Evolutionary conservation across 768 basidiomycete genomes (phyloP).

Genomic region (Serendipita vermifera): DNA sequence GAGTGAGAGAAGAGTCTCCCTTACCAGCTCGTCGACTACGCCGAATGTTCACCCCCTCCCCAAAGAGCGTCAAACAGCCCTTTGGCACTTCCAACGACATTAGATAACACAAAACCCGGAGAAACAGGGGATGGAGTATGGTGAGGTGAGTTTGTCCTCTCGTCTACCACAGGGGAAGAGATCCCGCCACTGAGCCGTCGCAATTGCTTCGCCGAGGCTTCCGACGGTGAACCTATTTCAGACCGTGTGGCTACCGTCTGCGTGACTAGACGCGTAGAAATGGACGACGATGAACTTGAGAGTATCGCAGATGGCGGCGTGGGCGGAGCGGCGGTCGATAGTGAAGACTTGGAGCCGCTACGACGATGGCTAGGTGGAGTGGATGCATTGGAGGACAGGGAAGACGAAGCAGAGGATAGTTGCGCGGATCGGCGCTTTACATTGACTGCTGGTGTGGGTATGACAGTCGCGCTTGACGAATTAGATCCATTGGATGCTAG

Average conservation of each 20-base stretch:
- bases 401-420: background rate
- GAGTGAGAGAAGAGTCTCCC: too few relatives aligned
- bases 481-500: background rate
- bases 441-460: background rate
- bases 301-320: background rate
- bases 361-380: background rate
- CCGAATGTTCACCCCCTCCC: too few relatives aligned
- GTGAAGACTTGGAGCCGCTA: background rate
- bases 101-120: conserved; percentile 7
- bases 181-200: background rate
- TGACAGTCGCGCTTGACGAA: background rate
- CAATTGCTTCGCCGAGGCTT: background rate
- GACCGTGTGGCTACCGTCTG: background rate
- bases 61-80: conserved; percentile 4
- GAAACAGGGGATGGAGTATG: background rate
- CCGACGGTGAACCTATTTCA: background rate
- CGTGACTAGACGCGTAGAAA: background rate
- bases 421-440: background rate
- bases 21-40: too few relatives aligned
- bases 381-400: background rate
- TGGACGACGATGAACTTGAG: conserved; percentile 20
- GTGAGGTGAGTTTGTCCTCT: background rate
- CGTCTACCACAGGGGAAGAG: background rate
- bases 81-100: conserved; percentile 2
- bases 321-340: background rate